phyloP scores from a whole-genome alignment of 257 asterid species.

The Cruciata laevipes region DNA sequence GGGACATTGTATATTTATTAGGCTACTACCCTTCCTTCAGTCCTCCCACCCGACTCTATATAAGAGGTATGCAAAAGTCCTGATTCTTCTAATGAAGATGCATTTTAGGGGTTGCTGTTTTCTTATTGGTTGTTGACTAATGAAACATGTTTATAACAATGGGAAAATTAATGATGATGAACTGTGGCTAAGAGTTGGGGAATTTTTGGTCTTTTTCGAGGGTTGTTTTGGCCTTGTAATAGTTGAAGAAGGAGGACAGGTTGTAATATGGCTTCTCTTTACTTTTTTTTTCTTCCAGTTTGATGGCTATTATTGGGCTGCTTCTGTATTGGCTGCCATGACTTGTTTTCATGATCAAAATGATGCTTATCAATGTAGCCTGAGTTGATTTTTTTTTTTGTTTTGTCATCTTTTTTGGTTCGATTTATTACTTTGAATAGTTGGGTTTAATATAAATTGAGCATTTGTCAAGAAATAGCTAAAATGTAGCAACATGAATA shows the following conservation, averaged over 20 bases:
- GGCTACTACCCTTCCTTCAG: slow-evolving; percentile 18
- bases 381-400: background rate
- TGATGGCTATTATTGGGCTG: slow-evolving; percentile 9
- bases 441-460: no score
- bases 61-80: slow-evolving; percentile 20
- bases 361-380: slow-evolving; percentile 11
- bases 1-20: slow-evolving; percentile 19
- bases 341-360: slow-evolving; percentile 15
- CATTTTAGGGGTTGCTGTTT: slow-evolving; percentile 8
- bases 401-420: background rate
- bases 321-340: slow-evolving; percentile 14
- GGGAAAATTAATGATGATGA: slow-evolving; percentile 18
- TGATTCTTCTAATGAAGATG: slow-evolving; percentile 14
- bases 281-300: slow-evolving; percentile 8
- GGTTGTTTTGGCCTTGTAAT: slow-evolving; percentile 17
- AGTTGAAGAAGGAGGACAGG: slow-evolving; percentile 10
- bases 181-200: slow-evolving; percentile 21
- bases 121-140: slow-evolving; percentile 12
- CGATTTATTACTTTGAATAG: no score
- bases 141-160: slow-evolving; percentile 21
- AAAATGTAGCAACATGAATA: no score
- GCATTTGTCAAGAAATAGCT: no score
- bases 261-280: slow-evolving; percentile 20
- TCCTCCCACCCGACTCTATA: slow-evolving; percentile 15
- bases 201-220: slow-evolving; percentile 14